Evolutionary conservation across 495 filamentous ascomycete species (phyloP).

Genomic region (Polyplosphaeria fusca): DNA sequence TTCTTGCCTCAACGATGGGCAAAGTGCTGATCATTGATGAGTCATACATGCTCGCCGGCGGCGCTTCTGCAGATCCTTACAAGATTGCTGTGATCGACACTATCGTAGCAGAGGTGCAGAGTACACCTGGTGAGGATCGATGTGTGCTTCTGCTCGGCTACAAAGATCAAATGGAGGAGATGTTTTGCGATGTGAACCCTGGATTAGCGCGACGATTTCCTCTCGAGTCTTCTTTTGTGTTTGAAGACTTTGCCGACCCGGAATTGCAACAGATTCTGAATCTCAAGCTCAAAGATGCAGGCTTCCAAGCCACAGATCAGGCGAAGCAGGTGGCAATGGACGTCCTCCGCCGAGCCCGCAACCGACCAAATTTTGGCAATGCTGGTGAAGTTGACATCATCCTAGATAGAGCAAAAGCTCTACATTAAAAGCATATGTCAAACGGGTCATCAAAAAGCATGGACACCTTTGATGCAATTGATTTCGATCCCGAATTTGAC

Average conservation of each 20-base stretch:
- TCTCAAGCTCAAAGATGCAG: constrained; percentile 52
- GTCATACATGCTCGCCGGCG: constrained; percentile 54
- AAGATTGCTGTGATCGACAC: constrained; percentile 46
- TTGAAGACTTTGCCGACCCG: constrained; percentile 64
- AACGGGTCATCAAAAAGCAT: constrained; percentile 3
- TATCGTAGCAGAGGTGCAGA: constrained; percentile 81
- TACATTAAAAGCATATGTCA: constrained; percentile 53
- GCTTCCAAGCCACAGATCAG: constrained; percentile 44
- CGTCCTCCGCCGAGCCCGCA: constrained; percentile 51
- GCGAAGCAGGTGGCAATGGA: constrained; percentile 50
- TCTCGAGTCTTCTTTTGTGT: constrained; percentile 60
- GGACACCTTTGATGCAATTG: constrained; percentile 53
- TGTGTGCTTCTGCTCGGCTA: constrained; percentile 78
- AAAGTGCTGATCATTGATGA: constrained; percentile 80
- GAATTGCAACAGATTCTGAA: constrained; percentile 59
- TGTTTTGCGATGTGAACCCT: constrained; percentile 80
- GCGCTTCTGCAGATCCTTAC: constrained; percentile 60
- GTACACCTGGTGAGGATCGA: constrained; percentile 69
- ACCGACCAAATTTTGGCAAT: constrained; percentile 60
- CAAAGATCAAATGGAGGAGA: constrained; percentile 68
- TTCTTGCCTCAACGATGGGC: constrained; percentile 61
- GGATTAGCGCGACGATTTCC: constrained; percentile 70
- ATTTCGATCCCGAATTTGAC: constrained; percentile 68
- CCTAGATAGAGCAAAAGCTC: constrained; percentile 57
- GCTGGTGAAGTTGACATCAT: constrained; percentile 64